Evolutionary conservation across 2,329 filamentous ascomycete species (phyloP).

Genomic region (Xylaria sp.): DNA sequence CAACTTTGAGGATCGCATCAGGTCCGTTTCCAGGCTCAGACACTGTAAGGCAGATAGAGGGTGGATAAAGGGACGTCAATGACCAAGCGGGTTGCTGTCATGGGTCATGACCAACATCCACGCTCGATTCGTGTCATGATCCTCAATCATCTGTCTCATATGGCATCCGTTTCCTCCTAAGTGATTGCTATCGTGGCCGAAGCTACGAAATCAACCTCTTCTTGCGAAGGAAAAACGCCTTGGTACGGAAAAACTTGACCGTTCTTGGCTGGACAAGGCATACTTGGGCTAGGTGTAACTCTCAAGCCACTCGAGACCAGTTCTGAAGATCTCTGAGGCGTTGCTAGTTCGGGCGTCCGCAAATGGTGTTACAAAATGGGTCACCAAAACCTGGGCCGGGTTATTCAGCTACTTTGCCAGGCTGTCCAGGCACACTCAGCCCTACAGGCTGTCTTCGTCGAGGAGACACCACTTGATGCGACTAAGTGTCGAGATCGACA

Average conservation of each 20-base stretch:
- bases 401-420: conserved; percentile 3
- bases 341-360: background rate
- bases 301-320: conserved; percentile 5
- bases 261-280: conserved; percentile 23
- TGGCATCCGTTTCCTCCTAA: background rate
- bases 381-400: background rate
- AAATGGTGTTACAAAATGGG: conserved; percentile 10
- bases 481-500: conserved; percentile 11
- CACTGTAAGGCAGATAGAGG: background rate
- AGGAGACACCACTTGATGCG: background rate
- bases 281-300: conserved; percentile 19
- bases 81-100: background rate
- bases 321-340: conserved; percentile 24
- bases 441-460: conserved; percentile 21
- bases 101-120: background rate
- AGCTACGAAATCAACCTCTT: background rate
- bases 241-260: conserved; percentile 9
- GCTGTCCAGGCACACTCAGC: conserved; percentile 17
- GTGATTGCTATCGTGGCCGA: background rate
- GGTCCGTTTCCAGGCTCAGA: background rate
- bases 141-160: background rate
- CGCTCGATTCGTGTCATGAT: background rate
- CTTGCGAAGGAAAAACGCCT: conserved; percentile 16
- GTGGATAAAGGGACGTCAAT: background rate
- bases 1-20: background rate